phyloP scores from a whole-genome alignment of 805 yeast species.

The Suhomyces prunicola region DNA sequence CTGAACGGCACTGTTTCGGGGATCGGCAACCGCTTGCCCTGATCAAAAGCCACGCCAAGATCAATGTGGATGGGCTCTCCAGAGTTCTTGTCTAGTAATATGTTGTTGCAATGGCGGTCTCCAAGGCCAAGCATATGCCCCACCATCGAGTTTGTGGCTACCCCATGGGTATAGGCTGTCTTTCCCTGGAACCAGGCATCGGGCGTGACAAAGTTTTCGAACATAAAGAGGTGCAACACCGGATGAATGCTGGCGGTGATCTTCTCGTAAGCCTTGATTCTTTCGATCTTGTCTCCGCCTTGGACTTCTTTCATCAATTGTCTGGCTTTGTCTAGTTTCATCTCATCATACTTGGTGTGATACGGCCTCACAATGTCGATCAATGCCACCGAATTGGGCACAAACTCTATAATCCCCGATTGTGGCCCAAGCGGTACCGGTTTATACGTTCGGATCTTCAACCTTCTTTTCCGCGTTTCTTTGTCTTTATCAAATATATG shows the following conservation, averaged over 20 bases:
- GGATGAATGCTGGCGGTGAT: constrained; percentile 59
- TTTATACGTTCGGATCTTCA: constrained; percentile 76
- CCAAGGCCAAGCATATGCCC: constrained; percentile 91
- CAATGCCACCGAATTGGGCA: constrained; percentile 68
- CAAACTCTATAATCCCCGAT: constrained; percentile 90
- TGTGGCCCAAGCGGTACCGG: constrained; percentile 87
- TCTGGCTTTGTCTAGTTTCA: constrained; percentile 59
- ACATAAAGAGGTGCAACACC: constrained; percentile 66
- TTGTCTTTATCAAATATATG: constrained; percentile 53
- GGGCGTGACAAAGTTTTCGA: constrained; percentile 61
- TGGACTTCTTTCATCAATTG: constrained; percentile 59
- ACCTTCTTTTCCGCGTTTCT: constrained; percentile 52
- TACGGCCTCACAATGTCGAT: constrained; percentile 63
- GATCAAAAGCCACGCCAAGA: constrained; percentile 94
- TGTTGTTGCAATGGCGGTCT: constrained; percentile 91
- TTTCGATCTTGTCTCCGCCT: constrained; percentile 37
- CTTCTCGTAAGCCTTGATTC: constrained; percentile 45
- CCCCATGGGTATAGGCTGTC: constrained; percentile 64
- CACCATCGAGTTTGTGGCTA: constrained; percentile 81
- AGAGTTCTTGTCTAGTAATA: constrained; percentile 69
- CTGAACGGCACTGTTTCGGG: constrained; percentile 96
- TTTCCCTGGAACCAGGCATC: constrained; percentile 72
- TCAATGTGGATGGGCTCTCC: constrained; percentile 97
- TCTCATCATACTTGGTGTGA: constrained; percentile 50
- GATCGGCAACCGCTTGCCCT: constrained; percentile 75